phyloP scores from a whole-genome alignment of 768 basidiomycete genomes.

The Psilocybe sp. region DNA sequence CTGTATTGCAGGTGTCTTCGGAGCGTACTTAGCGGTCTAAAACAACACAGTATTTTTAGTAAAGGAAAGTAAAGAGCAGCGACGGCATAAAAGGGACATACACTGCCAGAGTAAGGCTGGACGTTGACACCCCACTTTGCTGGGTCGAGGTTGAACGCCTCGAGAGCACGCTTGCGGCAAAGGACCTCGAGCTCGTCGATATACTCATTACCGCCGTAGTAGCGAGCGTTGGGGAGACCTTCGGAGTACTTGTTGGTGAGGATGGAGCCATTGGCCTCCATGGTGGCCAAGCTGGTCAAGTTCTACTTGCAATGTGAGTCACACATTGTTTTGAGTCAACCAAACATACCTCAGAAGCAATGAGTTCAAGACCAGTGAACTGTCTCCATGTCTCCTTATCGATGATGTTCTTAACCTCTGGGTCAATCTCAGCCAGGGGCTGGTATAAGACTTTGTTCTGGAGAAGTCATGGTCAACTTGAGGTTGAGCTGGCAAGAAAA shows the following conservation, averaged over 20 bases:
- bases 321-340: not conserved
- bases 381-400: conserved; percentile 99
- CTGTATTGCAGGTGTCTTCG: not conserved
- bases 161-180: conserved; percentile 91
- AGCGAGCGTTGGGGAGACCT: conserved; percentile 95
- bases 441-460: conserved; percentile 93
- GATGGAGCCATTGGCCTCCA: conserved; percentile 99
- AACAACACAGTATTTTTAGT: conserved; percentile 15
- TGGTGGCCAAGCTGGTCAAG: conserved; percentile 90
- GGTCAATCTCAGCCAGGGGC: conserved; percentile 87
- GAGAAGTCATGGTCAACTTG: not conserved
- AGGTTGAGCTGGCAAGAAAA: too few relatives aligned
- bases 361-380: conserved; percentile 96
- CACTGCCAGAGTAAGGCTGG: conserved; percentile 94
- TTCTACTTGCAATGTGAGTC: conserved; percentile 53
- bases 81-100: conserved; percentile 35
- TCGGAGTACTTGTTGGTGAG: conserved; percentile 99
- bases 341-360: conserved; percentile 87
- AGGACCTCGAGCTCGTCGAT: conserved; percentile 95
- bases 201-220: conserved; percentile 98
- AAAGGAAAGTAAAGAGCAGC: not conserved
- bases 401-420: conserved; percentile 95
- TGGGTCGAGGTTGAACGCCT: conserved; percentile 94
- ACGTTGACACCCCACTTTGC: conserved; percentile 97
- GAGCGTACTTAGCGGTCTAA: conserved; percentile 82